Evolutionary conservation across 768 basidiomycete species (phyloP).

Genomic region (Sporobolomyces phaffii): DNA sequence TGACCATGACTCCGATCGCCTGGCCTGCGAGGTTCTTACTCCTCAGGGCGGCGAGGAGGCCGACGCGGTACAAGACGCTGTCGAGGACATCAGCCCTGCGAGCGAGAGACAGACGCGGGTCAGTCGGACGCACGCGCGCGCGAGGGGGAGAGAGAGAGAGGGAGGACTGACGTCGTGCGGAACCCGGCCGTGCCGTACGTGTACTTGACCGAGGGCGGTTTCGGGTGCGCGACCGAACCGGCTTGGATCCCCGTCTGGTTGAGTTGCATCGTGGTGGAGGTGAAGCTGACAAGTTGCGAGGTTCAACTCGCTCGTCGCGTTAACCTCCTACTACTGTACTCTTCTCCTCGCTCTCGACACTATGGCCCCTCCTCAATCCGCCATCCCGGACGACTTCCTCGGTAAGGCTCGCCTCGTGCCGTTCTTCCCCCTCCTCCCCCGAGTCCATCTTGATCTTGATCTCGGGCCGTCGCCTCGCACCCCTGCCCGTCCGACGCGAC

Average conservation of each 20-base stretch:
- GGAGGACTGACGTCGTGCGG: slow-evolving; percentile 45
- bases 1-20: slow-evolving; percentile 96
- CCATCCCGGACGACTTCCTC: slow-evolving; percentile 34
- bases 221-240: slow-evolving; percentile 46
- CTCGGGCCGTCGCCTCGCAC: not conserved
- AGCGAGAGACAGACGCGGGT: not conserved
- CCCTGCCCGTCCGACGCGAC: not conserved
- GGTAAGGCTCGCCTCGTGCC: slow-evolving; percentile 16
- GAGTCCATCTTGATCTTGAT: not conserved
- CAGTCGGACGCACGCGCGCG: not conserved
- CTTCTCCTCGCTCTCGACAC: too few species aligned
- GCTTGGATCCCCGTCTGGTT: slow-evolving; percentile 39
- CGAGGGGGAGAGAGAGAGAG: not conserved
- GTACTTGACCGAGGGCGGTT: slow-evolving; percentile 45
- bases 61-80: slow-evolving; percentile 89
- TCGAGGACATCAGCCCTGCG: slow-evolving; percentile 56
- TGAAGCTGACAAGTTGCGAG: too few species aligned
- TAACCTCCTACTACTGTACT: too few species aligned
- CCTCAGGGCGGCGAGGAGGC: slow-evolving; percentile 77
- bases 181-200: slow-evolving; percentile 52
- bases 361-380: slow-evolving; percentile 30
- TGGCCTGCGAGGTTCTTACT: slow-evolving; percentile 88
- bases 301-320: too few species aligned
- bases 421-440: not conserved
- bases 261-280: not conserved